Conservation (phyloP, 2,329 filamentous ascomycete species). For the Myrmaecium sp. region DNA sequence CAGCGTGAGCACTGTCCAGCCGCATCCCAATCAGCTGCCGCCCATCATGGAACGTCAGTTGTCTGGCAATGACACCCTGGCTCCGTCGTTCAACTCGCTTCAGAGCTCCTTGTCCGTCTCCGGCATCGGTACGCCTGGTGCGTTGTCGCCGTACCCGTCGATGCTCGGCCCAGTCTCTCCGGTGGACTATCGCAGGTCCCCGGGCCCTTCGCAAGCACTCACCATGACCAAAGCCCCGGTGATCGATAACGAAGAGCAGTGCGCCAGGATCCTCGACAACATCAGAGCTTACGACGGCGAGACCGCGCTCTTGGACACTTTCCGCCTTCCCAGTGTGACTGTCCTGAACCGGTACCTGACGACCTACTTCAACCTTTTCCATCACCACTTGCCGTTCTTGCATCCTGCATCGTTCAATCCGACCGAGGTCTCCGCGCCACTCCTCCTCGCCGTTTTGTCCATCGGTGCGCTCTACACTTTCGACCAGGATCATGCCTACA, state of each 20-base stretch:
- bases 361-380: constrained; percentile 93
- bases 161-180: constrained; percentile 52
- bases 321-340: constrained; percentile 65
- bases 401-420: constrained; percentile 84
- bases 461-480: constrained; percentile 95
- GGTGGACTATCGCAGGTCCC: constrained; percentile 52
- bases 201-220: constrained; percentile 47
- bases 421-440: constrained; percentile 59
- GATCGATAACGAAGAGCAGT: constrained; percentile 68
- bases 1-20: constrained; percentile 38
- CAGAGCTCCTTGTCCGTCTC: constrained; percentile 55
- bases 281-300: constrained; percentile 69
- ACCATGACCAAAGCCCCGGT: constrained; percentile 59
- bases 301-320: constrained; percentile 69
- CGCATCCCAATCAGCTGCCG: constrained; percentile 46
- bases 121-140: constrained; percentile 51
- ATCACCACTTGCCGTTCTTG: constrained; percentile 89
- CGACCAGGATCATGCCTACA: constrained; percentile 91
- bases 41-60: constrained; percentile 50
- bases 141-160: constrained; percentile 54
- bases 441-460: constrained; percentile 78
- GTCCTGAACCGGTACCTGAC: constrained; percentile 83
- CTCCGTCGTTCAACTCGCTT: constrained; percentile 52
- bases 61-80: constrained; percentile 41
- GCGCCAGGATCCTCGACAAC: constrained; percentile 69